These are phyloP conservation scores for Cladosporium sp. DNA, from an alignment of 2,329 filamentous ascomycete species.

Conservation along the genomic window DNA sequence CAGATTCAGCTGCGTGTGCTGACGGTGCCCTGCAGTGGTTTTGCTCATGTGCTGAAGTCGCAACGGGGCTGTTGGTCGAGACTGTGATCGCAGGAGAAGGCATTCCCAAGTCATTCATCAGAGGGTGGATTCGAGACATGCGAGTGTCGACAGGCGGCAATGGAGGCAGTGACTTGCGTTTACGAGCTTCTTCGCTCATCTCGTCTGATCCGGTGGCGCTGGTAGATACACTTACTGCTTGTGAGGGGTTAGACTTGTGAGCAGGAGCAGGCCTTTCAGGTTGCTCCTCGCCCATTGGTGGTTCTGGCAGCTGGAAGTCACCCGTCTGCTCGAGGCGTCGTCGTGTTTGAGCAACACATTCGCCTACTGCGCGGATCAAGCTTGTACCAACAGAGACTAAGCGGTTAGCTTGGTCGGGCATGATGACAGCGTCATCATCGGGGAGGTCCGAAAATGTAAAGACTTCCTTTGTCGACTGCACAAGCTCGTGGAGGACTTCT, in stretches of 20 bases:
- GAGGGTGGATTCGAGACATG: conserved; percentile 8
- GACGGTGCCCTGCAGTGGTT: conserved; percentile 2
- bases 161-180: conserved; percentile 7
- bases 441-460: conserved; percentile 65
- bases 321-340: conserved; percentile 75
- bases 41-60: not conserved
- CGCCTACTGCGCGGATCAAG: conserved; percentile 72
- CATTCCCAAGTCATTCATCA: conserved; percentile 10
- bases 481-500: conserved; percentile 72
- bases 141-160: conserved; percentile 7
- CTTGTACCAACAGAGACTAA: conserved; percentile 28
- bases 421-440: conserved; percentile 70
- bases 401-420: conserved; percentile 48
- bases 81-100: conserved; percentile 10
- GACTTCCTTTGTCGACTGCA: conserved; percentile 75
- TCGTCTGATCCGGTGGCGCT: not conserved
- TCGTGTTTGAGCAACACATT: conserved; percentile 84
- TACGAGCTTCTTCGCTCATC: conserved; percentile 3
- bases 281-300: not conserved
- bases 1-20: not conserved
- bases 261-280: not conserved
- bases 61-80: not conserved
- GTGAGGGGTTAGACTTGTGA: not conserved
- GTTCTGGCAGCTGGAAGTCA: conserved; percentile 25
- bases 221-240: not conserved